These are phyloP conservation scores for Ceratorhiza oryzae-sativae DNA, from an alignment of 1,284 basidiomycete species.

Conservation along the genomic window DNA sequence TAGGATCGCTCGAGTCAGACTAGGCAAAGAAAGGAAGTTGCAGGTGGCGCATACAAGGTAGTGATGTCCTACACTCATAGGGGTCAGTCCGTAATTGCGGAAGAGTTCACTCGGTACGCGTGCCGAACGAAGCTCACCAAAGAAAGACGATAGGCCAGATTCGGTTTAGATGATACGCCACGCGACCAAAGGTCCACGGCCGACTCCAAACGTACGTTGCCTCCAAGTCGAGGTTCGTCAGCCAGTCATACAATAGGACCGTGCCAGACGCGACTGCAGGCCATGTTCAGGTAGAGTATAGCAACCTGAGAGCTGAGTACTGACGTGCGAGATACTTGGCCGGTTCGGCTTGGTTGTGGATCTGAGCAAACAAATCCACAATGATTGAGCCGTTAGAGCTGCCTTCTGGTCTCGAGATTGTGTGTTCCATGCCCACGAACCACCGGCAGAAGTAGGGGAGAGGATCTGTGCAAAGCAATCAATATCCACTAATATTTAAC, in stretches of 20 bases:
- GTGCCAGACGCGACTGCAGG: constrained; percentile 5
- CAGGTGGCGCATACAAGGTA: neutral
- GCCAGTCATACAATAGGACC: neutral
- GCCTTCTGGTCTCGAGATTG: neutral
- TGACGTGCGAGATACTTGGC: neutral
- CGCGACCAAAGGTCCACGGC: neutral
- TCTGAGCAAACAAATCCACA: neutral
- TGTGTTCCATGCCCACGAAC: neutral
- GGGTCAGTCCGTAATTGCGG: neutral
- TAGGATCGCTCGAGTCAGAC: neutral
- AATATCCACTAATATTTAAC: too few species aligned
- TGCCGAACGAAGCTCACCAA: neutral
- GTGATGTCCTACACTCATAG: neutral
- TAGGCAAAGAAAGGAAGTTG: neutral
- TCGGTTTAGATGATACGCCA: neutral
- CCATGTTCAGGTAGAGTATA: too few species aligned
- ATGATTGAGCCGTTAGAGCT: neutral
- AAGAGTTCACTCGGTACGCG: neutral
- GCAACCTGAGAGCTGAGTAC: neutral
- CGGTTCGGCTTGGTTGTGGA: neutral
- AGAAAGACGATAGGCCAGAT: constrained; percentile 6
- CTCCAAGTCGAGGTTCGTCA: neutral
- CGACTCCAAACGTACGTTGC: neutral
- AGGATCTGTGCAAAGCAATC: too few species aligned
- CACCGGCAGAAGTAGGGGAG: neutral